Base-by-base conservation (phyloP, 139 green algal species). In the Tetradesmus obliquus region DNA sequence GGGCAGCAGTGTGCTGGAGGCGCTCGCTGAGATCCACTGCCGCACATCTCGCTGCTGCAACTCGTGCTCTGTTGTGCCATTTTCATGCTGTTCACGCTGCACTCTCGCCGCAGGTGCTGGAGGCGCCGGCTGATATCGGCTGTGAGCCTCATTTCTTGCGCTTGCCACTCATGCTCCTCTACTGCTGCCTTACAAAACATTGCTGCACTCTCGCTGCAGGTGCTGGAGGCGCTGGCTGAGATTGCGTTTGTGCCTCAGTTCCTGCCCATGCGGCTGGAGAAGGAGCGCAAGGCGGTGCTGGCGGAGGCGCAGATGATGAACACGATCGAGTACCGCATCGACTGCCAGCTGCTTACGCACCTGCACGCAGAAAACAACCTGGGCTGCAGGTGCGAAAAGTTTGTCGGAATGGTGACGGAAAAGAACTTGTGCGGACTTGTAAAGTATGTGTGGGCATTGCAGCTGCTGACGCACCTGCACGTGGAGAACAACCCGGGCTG, bases 241-340 rank as follows among this genome's bases (percentile, higher is more conserved):
- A 98, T 99, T 83, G 98, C 94, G 2, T 96, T 96, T 91, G 81
- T 89, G 24, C 93, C 94, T 62, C 92, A 99, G 94, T 99, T 99
- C 89, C 88, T 97, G 58, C 82, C 93, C 54, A 96, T 89, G 10
- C 95, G 98, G 72, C 98, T 99, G 55, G 98, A 99, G 94, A 99
- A 99, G 96, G 98, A 99, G 95, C 95, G 98, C 81, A 97, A 97
- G 88, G 98, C 98, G 8, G 98, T 99, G 72, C 93, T 99, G 85
- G 97, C 97, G 0, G 98, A 99, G 94, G 96, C 97, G 54, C 97
- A 97, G 96, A 99, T 99, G 98, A 99, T 99, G 98, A 99, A 99
- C 96, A 99, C 98, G 20, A 99, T 99, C 57, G 98, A 99, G 94
- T 99, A 99, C 95, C 96, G 98, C 54, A 97, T 99, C 60, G 98